These are phyloP conservation scores for Botrytis elliptica DNA, from an alignment of 2,329 filamentous ascomycete species.

Conservation along the genomic window DNA sequence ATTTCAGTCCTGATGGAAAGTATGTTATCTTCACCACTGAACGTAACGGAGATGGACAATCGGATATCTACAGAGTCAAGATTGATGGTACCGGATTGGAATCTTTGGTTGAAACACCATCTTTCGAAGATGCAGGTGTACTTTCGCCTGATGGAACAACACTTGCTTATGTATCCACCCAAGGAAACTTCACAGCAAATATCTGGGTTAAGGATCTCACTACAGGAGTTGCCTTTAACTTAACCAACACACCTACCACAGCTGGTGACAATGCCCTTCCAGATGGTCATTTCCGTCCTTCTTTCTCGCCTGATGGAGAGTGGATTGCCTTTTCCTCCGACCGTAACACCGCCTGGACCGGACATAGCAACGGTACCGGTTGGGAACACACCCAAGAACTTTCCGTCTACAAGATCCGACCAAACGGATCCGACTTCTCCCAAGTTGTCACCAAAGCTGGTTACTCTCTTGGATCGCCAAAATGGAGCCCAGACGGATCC, in stretches of 20 bases:
- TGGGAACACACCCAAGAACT: slow-evolving; percentile 46
- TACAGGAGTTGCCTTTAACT: slow-evolving; percentile 39
- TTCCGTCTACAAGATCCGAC: slow-evolving; percentile 43
- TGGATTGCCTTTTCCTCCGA: slow-evolving; percentile 46
- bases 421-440: slow-evolving; percentile 43
- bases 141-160: slow-evolving; percentile 43
- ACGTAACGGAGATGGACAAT: slow-evolving; percentile 44
- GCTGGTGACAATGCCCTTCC: slow-evolving; percentile 29
- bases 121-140: slow-evolving; percentile 42
- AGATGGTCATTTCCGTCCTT: slow-evolving; percentile 42
- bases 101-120: slow-evolving; percentile 39
- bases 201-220: slow-evolving; percentile 44
- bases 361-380: slow-evolving; percentile 43
- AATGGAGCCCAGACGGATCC: slow-evolving; percentile 42
- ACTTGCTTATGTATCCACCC: slow-evolving; percentile 44
- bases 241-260: slow-evolving; percentile 40
- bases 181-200: slow-evolving; percentile 41
- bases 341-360: slow-evolving; percentile 44
- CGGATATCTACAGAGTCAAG: slow-evolving; percentile 43
- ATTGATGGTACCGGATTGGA: slow-evolving; percentile 42
- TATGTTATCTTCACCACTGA: slow-evolving; percentile 46
- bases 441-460: slow-evolving; percentile 38
- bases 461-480: slow-evolving; percentile 43
- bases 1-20: slow-evolving; percentile 42
- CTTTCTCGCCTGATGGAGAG: slow-evolving; percentile 45